Conservation (phyloP, 768 basidiomycete genomes). For the Amanita jacksonii region DNA sequence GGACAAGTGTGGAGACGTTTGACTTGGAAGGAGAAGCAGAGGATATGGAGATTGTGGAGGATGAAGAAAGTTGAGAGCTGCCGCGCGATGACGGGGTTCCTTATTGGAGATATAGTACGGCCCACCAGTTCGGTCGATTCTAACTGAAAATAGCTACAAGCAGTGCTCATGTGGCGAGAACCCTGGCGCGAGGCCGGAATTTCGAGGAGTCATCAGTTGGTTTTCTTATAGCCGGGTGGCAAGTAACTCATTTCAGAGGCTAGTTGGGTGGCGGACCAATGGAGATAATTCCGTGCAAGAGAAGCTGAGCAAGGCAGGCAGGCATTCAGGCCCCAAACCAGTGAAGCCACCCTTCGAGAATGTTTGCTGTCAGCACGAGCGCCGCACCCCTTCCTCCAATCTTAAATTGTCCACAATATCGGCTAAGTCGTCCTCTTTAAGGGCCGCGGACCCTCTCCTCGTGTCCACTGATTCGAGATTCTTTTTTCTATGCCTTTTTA, state of each 20-base stretch:
- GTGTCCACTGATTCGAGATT: constrained; percentile 56
- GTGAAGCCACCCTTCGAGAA: constrained; percentile 38
- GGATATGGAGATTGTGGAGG: constrained; percentile 33
- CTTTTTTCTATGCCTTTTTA: constrained; percentile 59
- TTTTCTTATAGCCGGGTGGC: constrained; percentile 16
- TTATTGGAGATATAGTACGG: constrained; percentile 6
- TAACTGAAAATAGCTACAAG: constrained; percentile 28
- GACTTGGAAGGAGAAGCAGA: constrained; percentile 70
- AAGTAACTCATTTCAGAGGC: constrained; percentile 21
- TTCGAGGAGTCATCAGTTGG: constrained; percentile 17
- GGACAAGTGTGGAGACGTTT: constrained; percentile 57
- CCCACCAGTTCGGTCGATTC: constrained; percentile 23
- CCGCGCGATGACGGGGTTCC: constrained; percentile 15
- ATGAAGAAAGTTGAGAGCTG: constrained; percentile 18
- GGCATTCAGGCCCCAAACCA: constrained; percentile 23
- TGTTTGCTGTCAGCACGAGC: constrained; percentile 33
- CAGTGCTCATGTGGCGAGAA: constrained; percentile 35
- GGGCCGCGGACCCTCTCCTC: constrained; percentile 57
- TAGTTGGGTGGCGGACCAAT: constrained; percentile 21
- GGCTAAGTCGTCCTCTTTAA: constrained; percentile 36
- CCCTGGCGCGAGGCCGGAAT: constrained; percentile 21
- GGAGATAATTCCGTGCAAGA: constrained; percentile 29
- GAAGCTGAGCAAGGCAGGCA: constrained; percentile 15
- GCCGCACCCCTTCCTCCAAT: constrained; percentile 39
- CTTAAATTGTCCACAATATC: constrained; percentile 42